Conservation (phyloP, 768 basidiomycete species). For the Podaxis rugospora region DNA sequence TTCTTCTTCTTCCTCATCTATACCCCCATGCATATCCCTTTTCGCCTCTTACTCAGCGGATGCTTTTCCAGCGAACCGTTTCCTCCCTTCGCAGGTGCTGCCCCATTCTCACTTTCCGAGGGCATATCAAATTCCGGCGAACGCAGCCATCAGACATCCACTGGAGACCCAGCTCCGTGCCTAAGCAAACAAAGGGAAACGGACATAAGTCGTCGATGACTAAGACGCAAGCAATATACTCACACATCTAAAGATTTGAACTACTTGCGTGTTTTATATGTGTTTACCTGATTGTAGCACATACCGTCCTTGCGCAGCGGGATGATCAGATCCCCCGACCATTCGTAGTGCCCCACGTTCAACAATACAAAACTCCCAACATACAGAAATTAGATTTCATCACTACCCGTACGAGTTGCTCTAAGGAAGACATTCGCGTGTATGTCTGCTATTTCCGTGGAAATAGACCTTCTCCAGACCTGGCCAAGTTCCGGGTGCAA, state of each 20-base stretch:
- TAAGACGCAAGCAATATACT: slow-evolving; percentile 14
- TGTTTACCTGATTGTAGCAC: slow-evolving; percentile 15
- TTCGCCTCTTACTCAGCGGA: slow-evolving; percentile 13
- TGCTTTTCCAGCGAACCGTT: slow-evolving; percentile 12
- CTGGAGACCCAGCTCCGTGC: slow-evolving; percentile 21
- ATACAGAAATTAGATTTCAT: slow-evolving; percentile 95
- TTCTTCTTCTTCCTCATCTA: slow-evolving; percentile 30
- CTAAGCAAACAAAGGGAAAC: background rate
- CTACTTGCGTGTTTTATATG: slow-evolving; percentile 51
- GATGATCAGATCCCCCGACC: slow-evolving; percentile 89
- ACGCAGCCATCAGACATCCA: slow-evolving; percentile 58
- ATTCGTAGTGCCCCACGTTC: slow-evolving; percentile 93
- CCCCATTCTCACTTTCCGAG: slow-evolving; percentile 28
- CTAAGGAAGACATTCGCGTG: slow-evolving; percentile 96
- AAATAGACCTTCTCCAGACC: slow-evolving; percentile 84
- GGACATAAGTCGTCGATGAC: slow-evolving; percentile 3
- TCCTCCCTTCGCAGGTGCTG: slow-evolving; percentile 25
- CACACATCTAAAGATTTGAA: slow-evolving; percentile 82
- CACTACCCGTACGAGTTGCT: slow-evolving; percentile 92
- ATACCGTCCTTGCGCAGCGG: slow-evolving; percentile 85
- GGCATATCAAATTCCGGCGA: slow-evolving; percentile 66
- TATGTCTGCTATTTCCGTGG: slow-evolving; percentile 86
- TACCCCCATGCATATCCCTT: slow-evolving; percentile 11
- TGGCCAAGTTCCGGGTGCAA: slow-evolving; percentile 20
- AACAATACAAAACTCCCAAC: slow-evolving; percentile 81